Conservation (phyloP, 208 protist species). For the Trypanosoma rangeli region DNA sequence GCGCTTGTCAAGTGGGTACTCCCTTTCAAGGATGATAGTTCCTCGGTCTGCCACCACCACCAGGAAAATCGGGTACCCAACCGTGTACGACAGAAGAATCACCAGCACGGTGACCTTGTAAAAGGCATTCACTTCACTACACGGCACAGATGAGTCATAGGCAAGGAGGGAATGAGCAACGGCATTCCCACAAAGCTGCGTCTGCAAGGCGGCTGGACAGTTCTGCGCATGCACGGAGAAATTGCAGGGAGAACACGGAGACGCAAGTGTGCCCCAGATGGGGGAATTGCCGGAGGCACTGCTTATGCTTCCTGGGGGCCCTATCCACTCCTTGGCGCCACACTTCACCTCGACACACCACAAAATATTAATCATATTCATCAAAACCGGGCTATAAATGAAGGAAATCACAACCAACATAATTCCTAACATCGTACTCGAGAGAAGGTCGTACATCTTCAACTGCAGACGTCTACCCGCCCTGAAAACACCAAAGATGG, state of each 20-base stretch:
- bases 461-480: conserved; percentile 33
- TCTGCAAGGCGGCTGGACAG: conserved; percentile 36
- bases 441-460: conserved; percentile 20
- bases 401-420: conserved; percentile 42
- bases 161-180: conserved; percentile 37
- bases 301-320: conserved; percentile 31
- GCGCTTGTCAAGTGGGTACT: conserved; percentile 66
- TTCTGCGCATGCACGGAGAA: conserved; percentile 43
- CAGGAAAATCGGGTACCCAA: conserved; percentile 58
- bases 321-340: conserved; percentile 30
- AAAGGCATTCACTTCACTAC: conserved; percentile 39
- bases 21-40: conserved; percentile 45
- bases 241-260: conserved; percentile 47
- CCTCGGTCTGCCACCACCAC: conserved; percentile 46
- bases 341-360: conserved; percentile 54
- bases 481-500: conserved; percentile 36
- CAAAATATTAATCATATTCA: conserved; percentile 56
- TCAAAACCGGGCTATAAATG: conserved; percentile 64
- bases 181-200: conserved; percentile 30
- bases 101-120: conserved; percentile 35
- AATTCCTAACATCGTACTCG: conserved; percentile 29
- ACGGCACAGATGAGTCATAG: conserved; percentile 57
- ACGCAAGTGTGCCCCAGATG: conserved; percentile 3
- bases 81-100: conserved; percentile 44
- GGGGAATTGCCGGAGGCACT: background rate